Conservation (phyloP, 176 grass and related monocot species). For the Musa schizocarpa region DNA sequence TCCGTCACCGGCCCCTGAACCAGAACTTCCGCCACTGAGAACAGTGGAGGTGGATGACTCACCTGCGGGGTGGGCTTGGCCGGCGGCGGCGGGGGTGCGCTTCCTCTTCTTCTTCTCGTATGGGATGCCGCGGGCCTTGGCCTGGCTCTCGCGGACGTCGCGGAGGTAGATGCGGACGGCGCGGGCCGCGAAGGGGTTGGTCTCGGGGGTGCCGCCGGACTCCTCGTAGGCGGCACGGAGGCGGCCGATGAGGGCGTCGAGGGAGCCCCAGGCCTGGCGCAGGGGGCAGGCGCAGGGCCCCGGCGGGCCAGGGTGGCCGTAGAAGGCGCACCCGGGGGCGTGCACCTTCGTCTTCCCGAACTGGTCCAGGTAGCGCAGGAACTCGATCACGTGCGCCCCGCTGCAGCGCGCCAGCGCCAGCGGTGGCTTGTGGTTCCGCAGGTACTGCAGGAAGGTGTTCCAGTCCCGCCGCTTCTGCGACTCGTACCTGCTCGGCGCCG, state of each 20-base stretch:
- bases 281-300: slow-evolving; percentile 72
- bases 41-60: neutral
- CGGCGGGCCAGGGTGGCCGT: slow-evolving; percentile 65
- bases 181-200: slow-evolving; percentile 84
- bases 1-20: neutral
- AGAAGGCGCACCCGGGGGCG: slow-evolving; percentile 49
- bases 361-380: slow-evolving; percentile 84
- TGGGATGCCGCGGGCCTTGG: slow-evolving; percentile 87
- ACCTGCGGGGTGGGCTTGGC: neutral
- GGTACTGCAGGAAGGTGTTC: slow-evolving; percentile 98
- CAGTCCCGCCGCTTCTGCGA: slow-evolving; percentile 96
- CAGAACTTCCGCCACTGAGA: neutral
- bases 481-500: slow-evolving; percentile 65
- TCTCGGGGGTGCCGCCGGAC: slow-evolving; percentile 74
- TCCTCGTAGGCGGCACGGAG: slow-evolving; percentile 91
- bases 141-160: slow-evolving; percentile 84
- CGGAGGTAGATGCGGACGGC: slow-evolving; percentile 95
- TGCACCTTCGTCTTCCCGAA: slow-evolving; percentile 99
- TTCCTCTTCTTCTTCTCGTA: slow-evolving; percentile 98
- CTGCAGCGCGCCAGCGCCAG: slow-evolving; percentile 86
- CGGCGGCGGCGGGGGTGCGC: slow-evolving; percentile 24
- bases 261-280: slow-evolving; percentile 87
- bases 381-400: slow-evolving; percentile 96
- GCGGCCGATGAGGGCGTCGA: slow-evolving; percentile 92
- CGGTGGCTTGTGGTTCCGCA: slow-evolving; percentile 90